These are phyloP conservation scores for Diaporthe vexans DNA, from an alignment of 2,329 filamentous ascomycete genomes.

Conservation along the genomic window DNA sequence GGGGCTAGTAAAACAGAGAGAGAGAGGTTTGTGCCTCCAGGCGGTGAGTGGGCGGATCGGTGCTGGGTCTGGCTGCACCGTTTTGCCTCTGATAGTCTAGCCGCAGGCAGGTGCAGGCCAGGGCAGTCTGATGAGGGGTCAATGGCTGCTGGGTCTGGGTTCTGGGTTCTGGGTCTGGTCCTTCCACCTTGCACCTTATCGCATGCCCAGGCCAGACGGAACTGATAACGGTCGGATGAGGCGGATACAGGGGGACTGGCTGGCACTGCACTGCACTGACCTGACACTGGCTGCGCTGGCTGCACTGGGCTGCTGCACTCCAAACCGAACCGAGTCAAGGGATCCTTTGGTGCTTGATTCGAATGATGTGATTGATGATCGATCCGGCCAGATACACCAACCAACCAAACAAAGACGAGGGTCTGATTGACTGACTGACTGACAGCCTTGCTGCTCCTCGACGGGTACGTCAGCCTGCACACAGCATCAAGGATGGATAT, in stretches of 20 bases:
- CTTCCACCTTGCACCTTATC: constrained; percentile 5
- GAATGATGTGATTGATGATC: constrained; percentile 15
- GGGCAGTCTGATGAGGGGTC: constrained; percentile 8
- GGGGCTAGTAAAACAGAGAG: not conserved
- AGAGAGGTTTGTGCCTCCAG: too few relatives aligned
- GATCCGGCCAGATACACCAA: not conserved
- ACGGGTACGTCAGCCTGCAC: not conserved
- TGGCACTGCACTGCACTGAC: not conserved
- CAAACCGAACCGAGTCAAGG: not conserved
- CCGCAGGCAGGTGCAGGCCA: not conserved
- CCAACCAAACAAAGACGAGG: constrained; percentile 4
- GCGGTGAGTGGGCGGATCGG: constrained; percentile 16
- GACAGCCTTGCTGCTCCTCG: constrained; percentile 18
- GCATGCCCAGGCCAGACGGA: not conserved
- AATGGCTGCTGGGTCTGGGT: too few relatives aligned
- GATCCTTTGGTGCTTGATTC: not conserved
- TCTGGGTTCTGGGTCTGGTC: too few relatives aligned
- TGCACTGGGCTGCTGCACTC: not conserved
- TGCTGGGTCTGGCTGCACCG: not conserved
- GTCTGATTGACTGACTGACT: not conserved
- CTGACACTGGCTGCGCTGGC: not conserved
- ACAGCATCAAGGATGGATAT: constrained; percentile 1
- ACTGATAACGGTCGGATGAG: constrained; percentile 28
- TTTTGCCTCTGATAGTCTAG: not conserved
- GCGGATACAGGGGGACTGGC: not conserved